Evolutionary conservation across 306 rosid genomes (phyloP), one percentile per base, ranked within the genome.

Genomic region (Oxytropis ochrocephala): DNA sequence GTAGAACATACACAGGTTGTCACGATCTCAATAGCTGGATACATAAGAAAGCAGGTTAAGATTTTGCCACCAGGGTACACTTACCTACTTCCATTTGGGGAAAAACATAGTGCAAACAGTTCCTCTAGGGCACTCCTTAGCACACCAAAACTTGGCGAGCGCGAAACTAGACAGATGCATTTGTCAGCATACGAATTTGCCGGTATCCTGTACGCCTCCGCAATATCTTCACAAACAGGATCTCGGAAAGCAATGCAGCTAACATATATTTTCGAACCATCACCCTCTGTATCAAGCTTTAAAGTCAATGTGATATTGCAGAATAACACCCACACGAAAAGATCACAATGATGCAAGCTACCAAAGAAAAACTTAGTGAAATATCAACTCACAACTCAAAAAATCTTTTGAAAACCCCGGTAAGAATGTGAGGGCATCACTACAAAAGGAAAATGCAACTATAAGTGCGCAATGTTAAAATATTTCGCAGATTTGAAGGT

Each of bases 101-200:
- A 91, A 79, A 94, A 94, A 79, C 99, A 94, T 51, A 94, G 86
- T 5, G 82, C 56, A 84, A 78, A 94, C 63, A 94, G 70, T 75
- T 94, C 99, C 85, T 94, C 99, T 6, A 91, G 75, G 13, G 87
- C 90, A 80, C 76, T 83, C 76, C 81, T 84, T 59, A 91, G 85
- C 24, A 85, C 76, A 8, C 72, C 76, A 77, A 94, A 91, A 83
- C 95, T 89, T 7, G 99, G 96, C 0, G 82, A 87, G 80, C 96
- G 99, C 5, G 99, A 94, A 81, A 94, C 96, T 53, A 94, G 78
- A 80, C 99, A 94, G 81, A 94, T 94, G 81, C 99, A 94, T 83
- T 94, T 94, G 80, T 94, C 97, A 58, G 99, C 97, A 81, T 79
- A 94, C 43, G 97, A 87, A 83, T 91, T 94, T 50, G 95, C 85